Conservation (phyloP, 352 stramenopile genomes). For the Albugo candida region DNA sequence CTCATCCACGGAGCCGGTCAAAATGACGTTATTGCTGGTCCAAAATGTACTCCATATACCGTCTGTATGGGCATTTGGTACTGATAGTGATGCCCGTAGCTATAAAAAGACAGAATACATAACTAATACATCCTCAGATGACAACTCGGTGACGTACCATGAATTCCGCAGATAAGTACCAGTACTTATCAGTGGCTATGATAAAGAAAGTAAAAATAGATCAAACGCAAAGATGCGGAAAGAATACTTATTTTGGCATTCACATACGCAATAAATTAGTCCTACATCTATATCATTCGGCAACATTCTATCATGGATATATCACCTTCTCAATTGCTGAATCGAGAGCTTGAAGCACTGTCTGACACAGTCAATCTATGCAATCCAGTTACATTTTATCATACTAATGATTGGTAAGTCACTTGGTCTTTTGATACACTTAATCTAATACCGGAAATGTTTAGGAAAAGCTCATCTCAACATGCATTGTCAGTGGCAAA, state of each 20-base stretch:
- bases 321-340: conserved; percentile 8
- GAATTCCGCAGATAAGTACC: no score
- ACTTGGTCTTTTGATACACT: neutral
- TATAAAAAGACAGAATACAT: conserved; percentile 7
- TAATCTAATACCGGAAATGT: neutral
- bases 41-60: conserved; percentile 80
- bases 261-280: no score
- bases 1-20: conserved; percentile 76
- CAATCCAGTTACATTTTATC: conserved; percentile 58
- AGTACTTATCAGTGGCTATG: no score
- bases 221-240: no score
- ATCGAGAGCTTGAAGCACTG: conserved; percentile 42
- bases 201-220: no score
- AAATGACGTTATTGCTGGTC: conserved; percentile 74
- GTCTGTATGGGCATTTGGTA: conserved; percentile 68
- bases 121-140: no score
- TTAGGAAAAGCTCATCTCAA: conserved; percentile 29
- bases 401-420: conserved; percentile 45
- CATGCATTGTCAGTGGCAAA: conserved; percentile 15
- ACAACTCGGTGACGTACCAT: no score
- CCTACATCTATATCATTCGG: no score
- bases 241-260: no score
- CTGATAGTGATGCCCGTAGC: conserved; percentile 67
- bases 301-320: no score
- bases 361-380: conserved; percentile 54